Percentiles rank a stretch among this genome's conserved stretches.
Conservation (phyloP, 305 asterid genomes). For the Fraxinus platypoda region DNA sequence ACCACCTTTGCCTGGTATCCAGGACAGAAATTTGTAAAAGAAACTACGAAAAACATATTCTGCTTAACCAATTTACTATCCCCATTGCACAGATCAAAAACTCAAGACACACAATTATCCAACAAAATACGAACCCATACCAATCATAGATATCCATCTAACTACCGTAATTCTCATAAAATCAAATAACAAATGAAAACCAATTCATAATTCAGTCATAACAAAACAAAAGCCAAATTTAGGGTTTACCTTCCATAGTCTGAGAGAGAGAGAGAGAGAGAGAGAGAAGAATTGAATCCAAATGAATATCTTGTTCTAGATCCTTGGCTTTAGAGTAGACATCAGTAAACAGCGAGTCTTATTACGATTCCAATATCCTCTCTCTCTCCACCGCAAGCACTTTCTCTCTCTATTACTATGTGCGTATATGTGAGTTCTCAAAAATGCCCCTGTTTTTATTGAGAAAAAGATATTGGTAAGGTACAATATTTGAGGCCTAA, state of each 20-base stretch:
- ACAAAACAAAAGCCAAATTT: background rate
- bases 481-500: background rate
- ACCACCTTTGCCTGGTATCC: background rate
- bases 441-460: background rate
- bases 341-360: constrained; percentile 23
- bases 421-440: constrained; percentile 9
- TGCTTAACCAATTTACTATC: background rate
- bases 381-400: constrained; percentile 15
- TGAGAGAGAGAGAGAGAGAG: background rate
- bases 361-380: constrained; percentile 11
- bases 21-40: background rate
- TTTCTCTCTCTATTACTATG: constrained; percentile 16
- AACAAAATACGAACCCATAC: background rate
- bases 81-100: background rate
- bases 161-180: background rate
- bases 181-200: background rate
- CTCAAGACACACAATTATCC: background rate
- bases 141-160: background rate
- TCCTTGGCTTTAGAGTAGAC: constrained; percentile 27
- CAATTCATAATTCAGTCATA: constrained; percentile 18
- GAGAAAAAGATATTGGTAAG: background rate
- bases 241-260: constrained; percentile 47
- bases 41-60: background rate
- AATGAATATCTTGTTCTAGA: constrained; percentile 17
- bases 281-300: background rate